phyloP scores from a whole-genome alignment of 1,139 yeast species.

The Saccharomycopsis phalli region DNA sequence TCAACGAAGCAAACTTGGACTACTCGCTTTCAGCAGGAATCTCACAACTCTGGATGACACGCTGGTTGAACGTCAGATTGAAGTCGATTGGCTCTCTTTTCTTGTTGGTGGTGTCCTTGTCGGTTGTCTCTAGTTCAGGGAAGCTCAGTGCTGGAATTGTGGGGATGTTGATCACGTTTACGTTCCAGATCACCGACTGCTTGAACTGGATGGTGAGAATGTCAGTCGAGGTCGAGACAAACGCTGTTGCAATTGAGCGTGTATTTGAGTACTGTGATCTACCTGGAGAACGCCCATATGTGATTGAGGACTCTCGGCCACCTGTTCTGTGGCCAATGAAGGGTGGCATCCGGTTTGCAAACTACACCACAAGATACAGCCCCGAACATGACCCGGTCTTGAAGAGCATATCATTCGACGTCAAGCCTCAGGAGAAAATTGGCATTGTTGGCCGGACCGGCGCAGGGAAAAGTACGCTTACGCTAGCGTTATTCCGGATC shows the following conservation, averaged over 20 bases:
- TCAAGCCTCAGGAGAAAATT: conserved; percentile 73
- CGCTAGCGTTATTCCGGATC: conserved; percentile 81
- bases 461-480: conserved; percentile 91
- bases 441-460: conserved; percentile 97
- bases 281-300: conserved; percentile 45
- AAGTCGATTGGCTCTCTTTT: conserved; percentile 62
- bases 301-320: conserved; percentile 30
- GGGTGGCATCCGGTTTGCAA: conserved; percentile 63
- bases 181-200: conserved; percentile 53
- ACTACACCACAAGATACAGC: conserved; percentile 81
- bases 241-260: conserved; percentile 69
- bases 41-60: conserved; percentile 46
- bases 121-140: conserved; percentile 42
- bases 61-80: conserved; percentile 68
- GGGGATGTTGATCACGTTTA: conserved; percentile 67
- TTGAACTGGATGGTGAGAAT: conserved; percentile 54
- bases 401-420: conserved; percentile 56
- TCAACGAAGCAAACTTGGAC: conserved; percentile 53
- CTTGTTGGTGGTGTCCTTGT: conserved; percentile 48
- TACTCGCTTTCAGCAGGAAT: conserved; percentile 53
- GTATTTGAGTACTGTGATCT: conserved; percentile 63
- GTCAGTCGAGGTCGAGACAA: conserved; percentile 68
- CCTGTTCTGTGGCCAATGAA: conserved; percentile 63
- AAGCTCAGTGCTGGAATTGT: conserved; percentile 58
- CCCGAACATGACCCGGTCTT: conserved; percentile 76